Evolutionary conservation across 148 eudicot species (phyloP), one percentile per base, ranked within the genome.

Genomic region (Cornus suecica): DNA sequence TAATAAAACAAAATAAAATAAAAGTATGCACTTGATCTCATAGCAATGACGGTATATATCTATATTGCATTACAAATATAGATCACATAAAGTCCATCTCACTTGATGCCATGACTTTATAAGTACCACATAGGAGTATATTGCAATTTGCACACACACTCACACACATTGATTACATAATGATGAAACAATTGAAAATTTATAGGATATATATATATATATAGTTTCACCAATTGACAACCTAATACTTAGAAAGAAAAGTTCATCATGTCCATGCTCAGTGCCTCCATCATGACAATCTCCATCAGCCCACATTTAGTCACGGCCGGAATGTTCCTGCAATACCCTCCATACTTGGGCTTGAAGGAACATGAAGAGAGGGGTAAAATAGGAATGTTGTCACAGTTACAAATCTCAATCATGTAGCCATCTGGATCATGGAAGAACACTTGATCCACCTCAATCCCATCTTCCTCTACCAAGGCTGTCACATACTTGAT

Each of bases 391-490:
- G 86, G 86, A 34, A 84, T 27, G 28, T 78, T 79, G 8, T 84
- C 82, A 15, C 87, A 84, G 76, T 84, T 84, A 72, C 87, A 84
- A 10, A 84, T 75, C 58, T 84, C 84, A 29, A 78, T 70, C 84
- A 81, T 81, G 73, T 81, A 84, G 2, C 87, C 84, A 58, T 84
- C 86, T 1, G 86, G 86, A 25, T 83, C 86, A 29, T 84, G 87
- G 80, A 84, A 84, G 74, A 84, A 84, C 66, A 84, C 80, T 54
- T 84, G 87, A 29, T 84, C 84, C 78, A 83, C 83, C 51, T 73
- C 58, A 18, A 76, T 71, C 61, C 83, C 85, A 56, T 58, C 86
- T 23, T 80, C 83, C 75, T 80, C 79, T 48, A 80, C 83, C 61
- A 75, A 29, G 0, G 79, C 71, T 11, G 80, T 77, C 68, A 64